Evolutionary conservation across 2,329 filamentous ascomycete genomes (phyloP).

Genomic region (Botryotinia globosa): DNA sequence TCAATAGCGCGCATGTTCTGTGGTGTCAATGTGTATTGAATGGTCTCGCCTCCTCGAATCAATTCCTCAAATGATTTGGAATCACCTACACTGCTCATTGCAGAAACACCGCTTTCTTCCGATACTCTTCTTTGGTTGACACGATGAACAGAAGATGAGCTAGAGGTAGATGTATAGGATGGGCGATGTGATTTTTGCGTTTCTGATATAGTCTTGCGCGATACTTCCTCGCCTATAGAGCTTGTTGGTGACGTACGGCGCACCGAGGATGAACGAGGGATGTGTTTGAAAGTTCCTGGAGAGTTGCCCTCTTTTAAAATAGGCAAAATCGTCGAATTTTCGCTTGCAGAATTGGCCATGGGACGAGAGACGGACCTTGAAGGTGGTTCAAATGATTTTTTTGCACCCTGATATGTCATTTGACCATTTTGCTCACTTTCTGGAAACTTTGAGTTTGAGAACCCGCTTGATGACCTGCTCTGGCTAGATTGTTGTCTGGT

Average conservation of each 20-base stretch:
- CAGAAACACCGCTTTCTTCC: constrained; percentile 49
- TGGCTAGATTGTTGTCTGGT: constrained; percentile 5
- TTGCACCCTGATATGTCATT: not conserved
- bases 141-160: constrained; percentile 47
- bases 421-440: not conserved
- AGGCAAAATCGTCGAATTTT: not conserved
- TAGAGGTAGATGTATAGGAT: constrained; percentile 50
- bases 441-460: constrained; percentile 7
- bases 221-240: constrained; percentile 21
- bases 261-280: constrained; percentile 11
- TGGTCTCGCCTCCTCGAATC: constrained; percentile 77
- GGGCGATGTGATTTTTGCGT: constrained; percentile 24
- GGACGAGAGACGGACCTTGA: constrained; percentile 17
- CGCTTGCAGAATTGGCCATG: not conserved
- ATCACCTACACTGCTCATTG: constrained; percentile 51
- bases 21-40: constrained; percentile 79
- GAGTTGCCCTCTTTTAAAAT: constrained; percentile 4
- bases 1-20: constrained; percentile 75
- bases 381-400: constrained; percentile 1
- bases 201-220: constrained; percentile 22
- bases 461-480: too few species aligned
- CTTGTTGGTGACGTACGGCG: constrained; percentile 26
- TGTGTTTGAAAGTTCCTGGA: not conserved
- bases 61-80: constrained; percentile 72
- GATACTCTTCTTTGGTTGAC: constrained; percentile 55